Evolutionary conservation across 176 grass and related monocot species (phyloP).

Genomic region (Aegilops sharonensis): DNA sequence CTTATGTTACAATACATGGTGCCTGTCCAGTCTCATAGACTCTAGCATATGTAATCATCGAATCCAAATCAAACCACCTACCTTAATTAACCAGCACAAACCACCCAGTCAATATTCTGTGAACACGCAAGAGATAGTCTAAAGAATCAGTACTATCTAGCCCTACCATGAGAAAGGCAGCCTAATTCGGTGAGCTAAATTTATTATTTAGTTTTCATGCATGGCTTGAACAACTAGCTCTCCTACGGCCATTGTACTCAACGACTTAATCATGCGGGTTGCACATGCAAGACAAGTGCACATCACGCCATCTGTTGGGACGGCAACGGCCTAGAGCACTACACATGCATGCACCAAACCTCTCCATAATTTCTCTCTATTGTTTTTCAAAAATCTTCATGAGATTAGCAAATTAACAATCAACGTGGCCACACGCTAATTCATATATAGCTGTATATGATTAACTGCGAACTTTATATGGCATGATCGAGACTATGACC

Average conservation of each 20-base stretch:
- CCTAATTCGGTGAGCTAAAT: constrained; percentile 33
- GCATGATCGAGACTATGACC: background rate
- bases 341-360: constrained; percentile 11
- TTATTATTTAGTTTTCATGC: background rate
- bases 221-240: constrained; percentile 11
- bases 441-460: background rate
- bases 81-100: background rate
- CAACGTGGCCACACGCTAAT: background rate
- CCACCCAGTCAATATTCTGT: background rate
- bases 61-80: background rate
- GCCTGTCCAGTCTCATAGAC: too few species aligned
- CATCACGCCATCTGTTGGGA: constrained; percentile 4
- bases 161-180: constrained; percentile 14
- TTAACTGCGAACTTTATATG: background rate
- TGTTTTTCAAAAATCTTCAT: too few species aligned
- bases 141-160: background rate
- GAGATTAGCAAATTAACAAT: background rate
- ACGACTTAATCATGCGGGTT: constrained; percentile 45
- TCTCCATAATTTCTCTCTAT: background rate
- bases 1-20: too few species aligned
- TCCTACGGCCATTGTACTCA: constrained; percentile 28
- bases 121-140: background rate
- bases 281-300: constrained; percentile 48
- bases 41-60: background rate
- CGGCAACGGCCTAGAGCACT: background rate